Percentiles rank a stretch among this genome's conserved stretches.
These are phyloP conservation scores for Coemansia sp. DNA, from an alignment of 192 early-diverging fungal species.

Conservation along the genomic window DNA sequence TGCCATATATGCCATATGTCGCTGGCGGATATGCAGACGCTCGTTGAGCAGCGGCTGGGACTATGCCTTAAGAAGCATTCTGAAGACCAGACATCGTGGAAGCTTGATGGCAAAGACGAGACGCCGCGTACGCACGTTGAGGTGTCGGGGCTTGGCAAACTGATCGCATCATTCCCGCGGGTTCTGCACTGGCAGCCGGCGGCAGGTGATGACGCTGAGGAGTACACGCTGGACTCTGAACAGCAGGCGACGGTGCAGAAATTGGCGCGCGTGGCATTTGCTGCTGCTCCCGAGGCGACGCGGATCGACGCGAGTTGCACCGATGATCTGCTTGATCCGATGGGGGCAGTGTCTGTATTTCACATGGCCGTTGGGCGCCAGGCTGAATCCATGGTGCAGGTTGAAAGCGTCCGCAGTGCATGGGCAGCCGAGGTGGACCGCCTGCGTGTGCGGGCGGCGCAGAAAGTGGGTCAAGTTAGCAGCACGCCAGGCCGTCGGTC, in stretches of 20 bases:
- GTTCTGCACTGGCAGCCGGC: not conserved
- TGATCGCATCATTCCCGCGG: conserved; percentile 1
- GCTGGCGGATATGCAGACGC: not conserved
- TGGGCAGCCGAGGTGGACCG: conserved; percentile 1
- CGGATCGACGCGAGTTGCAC: not conserved
- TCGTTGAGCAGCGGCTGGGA: not conserved
- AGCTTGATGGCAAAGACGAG: not conserved
- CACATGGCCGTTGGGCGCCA: not conserved
- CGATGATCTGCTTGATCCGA: not conserved
- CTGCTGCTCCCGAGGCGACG: not conserved
- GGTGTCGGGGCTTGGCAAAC: not conserved
- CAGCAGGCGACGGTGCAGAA: not conserved
- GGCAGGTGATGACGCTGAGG: not conserved
- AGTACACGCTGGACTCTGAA: not conserved
- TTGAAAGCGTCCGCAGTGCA: not conserved
- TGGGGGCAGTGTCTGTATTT: not conserved
- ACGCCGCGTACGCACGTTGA: not conserved
- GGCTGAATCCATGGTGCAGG: not conserved
- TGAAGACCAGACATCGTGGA: not conserved
- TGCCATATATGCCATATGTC: not conserved
- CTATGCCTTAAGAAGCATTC: not conserved
- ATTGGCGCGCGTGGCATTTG: not conserved
- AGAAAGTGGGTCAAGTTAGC: not conserved
- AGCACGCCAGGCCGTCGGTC: not conserved
- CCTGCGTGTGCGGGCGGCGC: not conserved